These are phyloP conservation scores for Rhynchosporium graminicola DNA, from an alignment of 2,329 filamentous ascomycete genomes.

Conservation along the genomic window DNA sequence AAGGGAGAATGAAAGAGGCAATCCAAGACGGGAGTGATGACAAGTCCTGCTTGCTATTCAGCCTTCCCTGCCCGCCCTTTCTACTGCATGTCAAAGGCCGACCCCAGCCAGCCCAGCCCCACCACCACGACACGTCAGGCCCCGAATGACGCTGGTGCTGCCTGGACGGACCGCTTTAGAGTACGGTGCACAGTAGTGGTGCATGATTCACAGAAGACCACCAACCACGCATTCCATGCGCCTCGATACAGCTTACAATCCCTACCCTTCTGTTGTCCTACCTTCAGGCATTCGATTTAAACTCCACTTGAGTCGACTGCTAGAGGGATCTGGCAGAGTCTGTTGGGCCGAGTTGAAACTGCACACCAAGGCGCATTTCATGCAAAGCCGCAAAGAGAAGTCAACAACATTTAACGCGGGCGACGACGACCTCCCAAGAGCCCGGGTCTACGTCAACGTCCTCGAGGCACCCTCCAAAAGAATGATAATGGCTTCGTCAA, in stretches of 20 bases:
- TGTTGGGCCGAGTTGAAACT: neutral
- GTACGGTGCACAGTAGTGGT: neutral
- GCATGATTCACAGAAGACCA: too few relatives aligned
- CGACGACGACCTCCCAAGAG: slow-evolving; percentile 23
- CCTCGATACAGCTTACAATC: too few relatives aligned
- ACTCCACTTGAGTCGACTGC: too few relatives aligned
- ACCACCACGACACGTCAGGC: slow-evolving; percentile 14
- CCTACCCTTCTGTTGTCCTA: too few relatives aligned
- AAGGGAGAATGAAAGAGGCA: neutral
- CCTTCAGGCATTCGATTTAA: too few relatives aligned
- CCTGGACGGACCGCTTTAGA: too few relatives aligned
- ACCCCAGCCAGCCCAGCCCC: neutral
- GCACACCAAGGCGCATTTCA: neutral
- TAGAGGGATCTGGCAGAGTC: too few relatives aligned
- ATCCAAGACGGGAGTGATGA: neutral
- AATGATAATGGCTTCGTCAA: slow-evolving; percentile 25
- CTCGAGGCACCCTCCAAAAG: slow-evolving; percentile 15
- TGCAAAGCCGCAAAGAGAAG: neutral
- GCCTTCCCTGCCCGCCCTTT: neutral
- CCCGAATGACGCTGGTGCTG: neutral
- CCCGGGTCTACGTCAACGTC: slow-evolving; percentile 17
- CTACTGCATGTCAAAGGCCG: too few relatives aligned
- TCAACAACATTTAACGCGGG: slow-evolving; percentile 16
- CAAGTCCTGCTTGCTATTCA: neutral
- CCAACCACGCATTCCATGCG: too few relatives aligned